Evolutionary conservation across 2,329 filamentous ascomycete species (phyloP), one percentile per base, ranked within the genome.

Genomic region (Aspergillus persii): DNA sequence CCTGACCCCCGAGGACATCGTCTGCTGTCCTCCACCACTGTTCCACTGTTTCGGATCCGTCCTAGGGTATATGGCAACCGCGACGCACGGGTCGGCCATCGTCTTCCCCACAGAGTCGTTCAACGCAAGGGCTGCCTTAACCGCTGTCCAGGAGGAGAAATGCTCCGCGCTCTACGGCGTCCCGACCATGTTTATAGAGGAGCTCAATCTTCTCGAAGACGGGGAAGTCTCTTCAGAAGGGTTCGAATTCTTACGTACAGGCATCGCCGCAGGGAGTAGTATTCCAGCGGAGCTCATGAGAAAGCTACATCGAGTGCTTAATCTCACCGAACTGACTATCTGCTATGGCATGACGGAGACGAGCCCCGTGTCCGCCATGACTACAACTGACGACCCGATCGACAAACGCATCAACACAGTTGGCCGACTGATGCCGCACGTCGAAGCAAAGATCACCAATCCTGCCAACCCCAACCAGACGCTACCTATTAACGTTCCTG

Each of bases 311-410:
- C 82, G 82, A 27, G 82, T 80, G 1, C 80, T 98, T 8, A 95
- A 95, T 52, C 79, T 98, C 18, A 85, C 83, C 0, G 90, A 96
- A 57, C 78, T 98, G 26, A 94, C 93, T 0, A 97, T 96, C 63
- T 96, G 93, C 80, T 98, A 97, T 74, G 93, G 93, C 61, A 96
- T 96, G 92, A 97, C 93, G 1, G 93, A 97, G 77, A 97, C 93
- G 62, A 90, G 69, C 81, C 85, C 80, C 2, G 83, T 85, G 0
- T 82, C 80, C 6, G 86, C 85, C 63, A 96, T 96, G 92, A 96
- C 93, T 0, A 81, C 86, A 0, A 93, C 91, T 0, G 77, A 84
- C 18, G 92, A 96, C 70, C 87, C 91, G 0, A 79, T 91, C 2
- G 83, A 83, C 41, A 90, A 89, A 75, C 83, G 92, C 46, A 89